Evolutionary conservation across 768 basidiomycete genomes (phyloP).

Genomic region (Trametes gibbosa): DNA sequence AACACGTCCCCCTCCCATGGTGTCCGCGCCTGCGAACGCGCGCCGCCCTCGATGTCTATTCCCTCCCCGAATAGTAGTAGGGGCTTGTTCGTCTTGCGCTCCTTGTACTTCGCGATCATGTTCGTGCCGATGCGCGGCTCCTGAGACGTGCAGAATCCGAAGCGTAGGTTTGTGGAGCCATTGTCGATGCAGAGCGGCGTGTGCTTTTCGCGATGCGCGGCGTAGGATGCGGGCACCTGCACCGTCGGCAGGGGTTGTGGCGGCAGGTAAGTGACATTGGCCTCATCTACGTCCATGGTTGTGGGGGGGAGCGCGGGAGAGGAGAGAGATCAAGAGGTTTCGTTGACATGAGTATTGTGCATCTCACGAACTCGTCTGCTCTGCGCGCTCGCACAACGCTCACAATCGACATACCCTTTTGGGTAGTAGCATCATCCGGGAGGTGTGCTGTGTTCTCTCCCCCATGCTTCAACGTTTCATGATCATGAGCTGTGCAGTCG

Average conservation of each 20-base stretch:
- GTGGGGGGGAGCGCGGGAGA: background rate
- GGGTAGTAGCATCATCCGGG: no score
- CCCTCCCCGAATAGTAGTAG: constrained; percentile 88
- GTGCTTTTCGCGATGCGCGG: constrained; percentile 43
- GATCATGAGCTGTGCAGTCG: no score
- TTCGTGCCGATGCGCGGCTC: constrained; percentile 64
- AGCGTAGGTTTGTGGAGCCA: constrained; percentile 78
- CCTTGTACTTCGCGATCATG: constrained; percentile 83
- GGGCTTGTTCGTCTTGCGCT: constrained; percentile 78
- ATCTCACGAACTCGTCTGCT: no score
- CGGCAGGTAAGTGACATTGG: constrained; percentile 9
- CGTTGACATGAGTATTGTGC: no score
- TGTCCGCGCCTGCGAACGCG: constrained; percentile 70
- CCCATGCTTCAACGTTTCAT: no score
- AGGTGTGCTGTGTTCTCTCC: no score
- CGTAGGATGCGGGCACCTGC: constrained; percentile 45
- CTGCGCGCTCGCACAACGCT: no score
- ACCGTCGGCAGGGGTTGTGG: constrained; percentile 33
- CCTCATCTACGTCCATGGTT: constrained; percentile 15
- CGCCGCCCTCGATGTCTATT: constrained; percentile 82
- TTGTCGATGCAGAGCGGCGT: constrained; percentile 87
- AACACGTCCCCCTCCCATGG: constrained; percentile 96
- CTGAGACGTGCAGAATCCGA: constrained; percentile 70
- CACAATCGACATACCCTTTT: no score
- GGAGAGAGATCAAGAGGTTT: background rate